Percentiles rank a stretch among this genome's conserved stretches.
These are phyloP conservation scores for Puccinia horiana DNA, from an alignment of 1,284 basidiomycete genomes.

Conservation along the genomic window DNA sequence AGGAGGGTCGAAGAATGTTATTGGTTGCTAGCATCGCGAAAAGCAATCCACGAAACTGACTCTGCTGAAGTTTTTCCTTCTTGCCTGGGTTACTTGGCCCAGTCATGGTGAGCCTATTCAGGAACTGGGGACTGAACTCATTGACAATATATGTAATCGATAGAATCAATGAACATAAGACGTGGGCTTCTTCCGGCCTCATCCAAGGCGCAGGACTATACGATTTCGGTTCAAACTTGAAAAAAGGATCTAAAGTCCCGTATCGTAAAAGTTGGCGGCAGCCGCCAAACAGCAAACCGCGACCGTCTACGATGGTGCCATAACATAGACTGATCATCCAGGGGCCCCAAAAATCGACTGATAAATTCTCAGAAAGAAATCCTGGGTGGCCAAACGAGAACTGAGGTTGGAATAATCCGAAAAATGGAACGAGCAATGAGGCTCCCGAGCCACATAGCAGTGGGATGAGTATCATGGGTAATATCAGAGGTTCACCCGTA, in stretches of 20 bases:
- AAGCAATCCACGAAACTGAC: not conserved
- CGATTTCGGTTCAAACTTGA: not conserved
- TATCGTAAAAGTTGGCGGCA: not conserved
- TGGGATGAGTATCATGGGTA: conserved; percentile 44
- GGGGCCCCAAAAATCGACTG: conserved; percentile 43
- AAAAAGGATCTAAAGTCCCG: not conserved
- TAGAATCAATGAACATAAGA: conserved; percentile 40
- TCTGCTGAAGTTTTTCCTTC: not conserved
- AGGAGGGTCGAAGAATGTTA: not conserved
- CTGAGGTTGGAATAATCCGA: conserved; percentile 42
- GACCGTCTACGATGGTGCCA: conserved; percentile 44
- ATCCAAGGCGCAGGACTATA: conserved; percentile 27
- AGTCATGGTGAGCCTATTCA: not conserved
- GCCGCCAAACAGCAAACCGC: conserved; percentile 39
- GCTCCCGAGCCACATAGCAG: conserved; percentile 44
- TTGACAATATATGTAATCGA: conserved; percentile 28
- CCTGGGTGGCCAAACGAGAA: conserved; percentile 40
- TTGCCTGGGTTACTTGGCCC: not conserved
- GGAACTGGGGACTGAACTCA: conserved; percentile 20
- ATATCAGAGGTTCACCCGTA: conserved; percentile 23
- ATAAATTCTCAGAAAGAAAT: conserved; percentile 32
- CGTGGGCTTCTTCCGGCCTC: conserved; percentile 36
- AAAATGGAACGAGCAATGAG: conserved; percentile 41
- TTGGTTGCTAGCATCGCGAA: not conserved
- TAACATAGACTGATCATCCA: conserved; percentile 34